Percentiles rank a stretch among this genome's conserved stretches.
Evolutionary conservation across 345 rosid species (phyloP).

Genomic region (Cardamine chenopodiifolia): DNA sequence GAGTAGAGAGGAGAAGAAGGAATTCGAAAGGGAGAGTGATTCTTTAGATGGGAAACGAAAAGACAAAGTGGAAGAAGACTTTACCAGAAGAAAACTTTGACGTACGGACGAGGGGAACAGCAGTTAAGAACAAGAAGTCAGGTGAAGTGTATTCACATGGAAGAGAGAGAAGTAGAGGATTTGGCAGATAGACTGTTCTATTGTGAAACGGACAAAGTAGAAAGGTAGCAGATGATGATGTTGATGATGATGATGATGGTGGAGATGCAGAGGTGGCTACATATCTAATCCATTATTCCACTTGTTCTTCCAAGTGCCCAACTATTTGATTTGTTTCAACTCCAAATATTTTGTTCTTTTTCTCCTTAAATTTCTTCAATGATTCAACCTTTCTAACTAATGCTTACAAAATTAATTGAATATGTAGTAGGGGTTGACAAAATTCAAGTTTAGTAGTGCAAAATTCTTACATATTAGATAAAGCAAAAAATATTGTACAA

Average conservation of each 20-base stretch:
- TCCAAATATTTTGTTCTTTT: neutral
- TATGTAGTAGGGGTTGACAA: neutral
- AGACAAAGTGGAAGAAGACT: constrained; percentile 27
- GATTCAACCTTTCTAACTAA: constrained; percentile 4
- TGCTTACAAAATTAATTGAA: neutral
- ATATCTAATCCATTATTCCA: constrained; percentile 38
- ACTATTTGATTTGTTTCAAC: constrained; percentile 5
- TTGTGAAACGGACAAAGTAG: constrained; percentile 65
- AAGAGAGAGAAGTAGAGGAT: constrained; percentile 40
- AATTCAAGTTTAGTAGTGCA: too few species aligned
- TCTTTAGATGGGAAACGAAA: constrained; percentile 32
- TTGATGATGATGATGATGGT: neutral
- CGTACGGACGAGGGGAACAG: constrained; percentile 43
- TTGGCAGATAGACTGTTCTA: constrained; percentile 45
- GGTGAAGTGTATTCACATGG: constrained; percentile 38
- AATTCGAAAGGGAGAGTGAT: constrained; percentile 25
- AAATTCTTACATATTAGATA: neutral
- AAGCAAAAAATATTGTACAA: too few species aligned
- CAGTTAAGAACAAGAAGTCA: constrained; percentile 41
- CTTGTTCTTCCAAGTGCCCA: constrained; percentile 12
- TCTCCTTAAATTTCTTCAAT: neutral
- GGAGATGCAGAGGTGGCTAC: constrained; percentile 34
- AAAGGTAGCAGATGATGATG: constrained; percentile 56
- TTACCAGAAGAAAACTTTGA: constrained; percentile 37
- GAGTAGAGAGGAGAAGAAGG: constrained; percentile 22